These are phyloP conservation scores for Nicotiana tomentosiformis DNA, from an alignment of 257 asterid genomes.

Conservation along the genomic window DNA sequence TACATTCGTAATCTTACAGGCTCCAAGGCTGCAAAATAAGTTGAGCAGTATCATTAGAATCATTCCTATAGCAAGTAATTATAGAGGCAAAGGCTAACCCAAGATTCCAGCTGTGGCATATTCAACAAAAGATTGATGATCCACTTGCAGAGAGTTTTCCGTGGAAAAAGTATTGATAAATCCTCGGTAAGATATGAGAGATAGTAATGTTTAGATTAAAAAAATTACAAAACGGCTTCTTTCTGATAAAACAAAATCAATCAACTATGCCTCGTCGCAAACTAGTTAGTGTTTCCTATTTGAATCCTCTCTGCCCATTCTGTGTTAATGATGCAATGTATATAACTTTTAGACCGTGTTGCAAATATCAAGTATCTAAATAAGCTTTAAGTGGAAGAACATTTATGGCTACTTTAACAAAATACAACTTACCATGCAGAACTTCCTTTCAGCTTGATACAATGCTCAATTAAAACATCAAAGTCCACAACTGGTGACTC, in stretches of 20 bases:
- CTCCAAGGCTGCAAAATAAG: slow-evolving; percentile 14
- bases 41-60: not conserved
- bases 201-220: not conserved
- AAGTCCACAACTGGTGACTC: slow-evolving; percentile 27
- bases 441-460: slow-evolving; percentile 47
- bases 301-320: not conserved
- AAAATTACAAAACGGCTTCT: not conserved
- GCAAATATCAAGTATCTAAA: not conserved
- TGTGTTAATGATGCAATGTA: not conserved
- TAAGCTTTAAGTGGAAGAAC: not conserved
- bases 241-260: not conserved
- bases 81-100: not conserved
- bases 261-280: not conserved
- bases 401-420: not conserved
- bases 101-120: not conserved
- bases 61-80: not conserved
- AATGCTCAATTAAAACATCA: slow-evolving; percentile 13
- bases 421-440: slow-evolving; percentile 32
- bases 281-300: not conserved
- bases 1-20: not conserved
- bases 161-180: not conserved
- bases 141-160: not conserved
- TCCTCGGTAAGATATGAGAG: not conserved
- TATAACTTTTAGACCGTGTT: not conserved
- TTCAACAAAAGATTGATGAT: not conserved